Evolutionary conservation across 2,329 filamentous ascomycete genomes (phyloP), one percentile per base, ranked within the genome.

Genomic region (Basipetospora chlamydospora): DNA sequence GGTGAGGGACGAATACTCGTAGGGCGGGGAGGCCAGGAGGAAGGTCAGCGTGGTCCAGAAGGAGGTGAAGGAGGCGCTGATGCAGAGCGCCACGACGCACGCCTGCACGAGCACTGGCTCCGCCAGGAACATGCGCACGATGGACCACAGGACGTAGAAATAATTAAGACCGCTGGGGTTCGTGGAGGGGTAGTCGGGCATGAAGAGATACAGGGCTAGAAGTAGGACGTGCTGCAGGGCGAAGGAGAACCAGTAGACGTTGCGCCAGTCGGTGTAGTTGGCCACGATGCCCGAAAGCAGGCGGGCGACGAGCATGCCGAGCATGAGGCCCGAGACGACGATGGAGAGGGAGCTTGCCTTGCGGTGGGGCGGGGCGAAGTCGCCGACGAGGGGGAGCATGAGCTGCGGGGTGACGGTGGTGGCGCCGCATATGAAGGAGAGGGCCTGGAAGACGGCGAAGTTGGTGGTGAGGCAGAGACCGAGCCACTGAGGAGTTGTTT

Each of bases 331-430:
- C 0, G 78, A 83, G 2, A 81, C 76, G 6, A 87, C 77, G 40
- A 88, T 73, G 5, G 79, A 77, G 5, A 88, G 63, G 10, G 78
- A 73, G 18, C 74, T 70, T 1, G 80, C 80, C 10, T 80, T 73
- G 20, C 77, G 70, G 28, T 76, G 59, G 0, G 72, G 63, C 0
- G 82, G 80, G 0, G 83, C 81, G 13, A 88, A 73, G 47, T 88
- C 81, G 2, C 81, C 80, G 0, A 87, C 80, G 0, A 90, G 62
- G 0, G 83, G 83, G 12, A 90, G 73, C 80, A 90, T 84, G 38
- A 80, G 59, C 53, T 80, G 76, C 10, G 81, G 83, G 3, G 83
- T 88, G 2, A 88, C 82, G 0, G 82, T 90, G 2, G 79, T 78
- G n/a, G 80, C 57, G n/a, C 77, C 76, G 9, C 73, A 74, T 37